Conservation (phyloP, 495 filamentous ascomycete genomes). For the Evernia prunastri region DNA sequence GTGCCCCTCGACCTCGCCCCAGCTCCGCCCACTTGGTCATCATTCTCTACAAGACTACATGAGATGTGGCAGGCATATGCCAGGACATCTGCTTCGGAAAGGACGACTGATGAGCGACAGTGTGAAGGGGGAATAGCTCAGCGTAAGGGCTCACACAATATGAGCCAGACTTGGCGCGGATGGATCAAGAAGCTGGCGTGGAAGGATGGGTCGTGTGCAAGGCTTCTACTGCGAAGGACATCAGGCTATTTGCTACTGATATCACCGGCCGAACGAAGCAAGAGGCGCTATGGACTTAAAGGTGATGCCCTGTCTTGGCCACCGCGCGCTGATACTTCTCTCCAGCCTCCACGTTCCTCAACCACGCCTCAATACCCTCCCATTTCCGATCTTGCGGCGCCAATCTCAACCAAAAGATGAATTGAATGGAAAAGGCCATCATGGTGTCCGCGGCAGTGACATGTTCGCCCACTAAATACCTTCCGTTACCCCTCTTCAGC, state of each 20-base stretch:
- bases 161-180: neutral
- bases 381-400: conserved; percentile 15
- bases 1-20: too few relatives aligned
- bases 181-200: neutral
- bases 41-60: too few relatives aligned
- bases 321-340: conserved; percentile 22
- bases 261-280: neutral
- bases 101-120: neutral
- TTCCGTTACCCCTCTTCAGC: conserved; percentile 26
- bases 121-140: neutral
- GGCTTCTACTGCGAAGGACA: neutral
- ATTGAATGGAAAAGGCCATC: conserved; percentile 33
- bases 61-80: neutral
- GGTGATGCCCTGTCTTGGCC: conserved; percentile 19
- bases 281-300: neutral
- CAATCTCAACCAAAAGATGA: conserved; percentile 32
- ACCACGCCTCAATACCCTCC: conserved; percentile 45
- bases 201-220: neutral
- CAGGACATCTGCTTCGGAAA: neutral
- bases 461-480: conserved; percentile 32
- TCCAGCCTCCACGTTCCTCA: conserved; percentile 38
- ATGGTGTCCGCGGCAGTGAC: conserved; percentile 35
- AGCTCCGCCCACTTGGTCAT: neutral
- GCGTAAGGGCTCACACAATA: neutral
- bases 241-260: neutral